Evolutionary conservation across 2,329 filamentous ascomycete genomes (phyloP).

Genomic region (Colletotrichum sp.): DNA sequence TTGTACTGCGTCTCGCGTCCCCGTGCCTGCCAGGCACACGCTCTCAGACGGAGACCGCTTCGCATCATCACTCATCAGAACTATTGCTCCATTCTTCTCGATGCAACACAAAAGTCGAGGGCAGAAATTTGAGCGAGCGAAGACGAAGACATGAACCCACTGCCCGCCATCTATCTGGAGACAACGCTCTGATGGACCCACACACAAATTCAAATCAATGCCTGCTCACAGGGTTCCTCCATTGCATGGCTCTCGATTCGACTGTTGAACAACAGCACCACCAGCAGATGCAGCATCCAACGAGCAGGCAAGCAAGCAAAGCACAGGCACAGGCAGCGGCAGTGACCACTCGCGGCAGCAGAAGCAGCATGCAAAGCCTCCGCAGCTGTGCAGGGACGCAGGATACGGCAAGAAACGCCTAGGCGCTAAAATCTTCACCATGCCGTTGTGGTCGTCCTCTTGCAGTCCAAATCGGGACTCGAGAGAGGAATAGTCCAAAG

Average conservation of each 20-base stretch:
- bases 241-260: not conserved
- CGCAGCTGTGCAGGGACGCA: not conserved
- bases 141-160: constrained; percentile 4
- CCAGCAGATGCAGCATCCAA: not conserved
- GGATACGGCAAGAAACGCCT: not conserved
- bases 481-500: not conserved
- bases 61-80: not conserved
- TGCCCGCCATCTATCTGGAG: constrained; percentile 5
- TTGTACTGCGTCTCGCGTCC: constrained; percentile 1
- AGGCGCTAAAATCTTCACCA: constrained; percentile 1
- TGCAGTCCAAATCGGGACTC: not conserved
- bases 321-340: not conserved
- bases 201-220: constrained; percentile 21
- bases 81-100: constrained; percentile 8
- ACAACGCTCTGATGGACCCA: constrained; percentile 8
- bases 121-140: not conserved
- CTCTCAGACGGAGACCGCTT: constrained; percentile 9
- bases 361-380: not conserved
- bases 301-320: not conserved
- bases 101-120: constrained; percentile 12
- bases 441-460: not conserved
- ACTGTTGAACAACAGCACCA: not conserved
- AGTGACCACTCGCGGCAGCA: not conserved
- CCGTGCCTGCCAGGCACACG: not conserved
- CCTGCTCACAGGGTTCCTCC: constrained; percentile 12